Conservation (phyloP, 2,329 filamentous ascomycete species). For the Sarocladium oryzae region DNA sequence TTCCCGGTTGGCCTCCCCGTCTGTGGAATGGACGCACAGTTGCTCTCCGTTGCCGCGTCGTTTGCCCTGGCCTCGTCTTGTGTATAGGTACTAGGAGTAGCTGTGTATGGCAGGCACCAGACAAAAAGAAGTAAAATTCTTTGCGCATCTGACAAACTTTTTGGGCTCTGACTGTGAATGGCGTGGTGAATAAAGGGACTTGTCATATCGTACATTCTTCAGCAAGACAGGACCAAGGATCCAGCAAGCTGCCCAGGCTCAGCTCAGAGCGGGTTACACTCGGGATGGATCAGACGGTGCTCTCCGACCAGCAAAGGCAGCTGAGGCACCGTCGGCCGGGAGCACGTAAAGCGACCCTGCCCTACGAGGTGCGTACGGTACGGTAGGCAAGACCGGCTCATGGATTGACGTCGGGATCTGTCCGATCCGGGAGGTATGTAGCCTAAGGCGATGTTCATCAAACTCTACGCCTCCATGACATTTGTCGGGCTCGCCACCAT, state of each 20-base stretch:
- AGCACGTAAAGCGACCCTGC: too few relatives aligned
- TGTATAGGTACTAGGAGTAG: conserved; percentile 8
- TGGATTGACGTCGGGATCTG: too few relatives aligned
- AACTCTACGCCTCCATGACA: not conserved
- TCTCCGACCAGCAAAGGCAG: not conserved
- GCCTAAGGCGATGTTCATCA: not conserved
- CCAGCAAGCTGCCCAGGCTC: too few relatives aligned
- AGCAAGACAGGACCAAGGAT: not conserved
- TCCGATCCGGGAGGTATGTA: not conserved
- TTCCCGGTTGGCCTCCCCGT: too few relatives aligned
- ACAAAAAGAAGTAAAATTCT: conserved; percentile 8
- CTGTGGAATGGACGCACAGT: not conserved
- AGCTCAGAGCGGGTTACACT: too few relatives aligned
- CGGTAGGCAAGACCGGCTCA: too few relatives aligned
- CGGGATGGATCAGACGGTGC: too few relatives aligned
- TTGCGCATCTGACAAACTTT: not conserved
- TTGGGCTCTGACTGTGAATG: too few relatives aligned
- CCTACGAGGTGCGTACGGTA: too few relatives aligned
- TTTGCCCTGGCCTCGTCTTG: conserved; percentile 5
- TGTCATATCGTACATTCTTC: too few relatives aligned
- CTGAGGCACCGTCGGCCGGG: too few relatives aligned
- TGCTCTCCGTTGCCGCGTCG: not conserved
- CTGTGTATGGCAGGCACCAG: conserved; percentile 8
- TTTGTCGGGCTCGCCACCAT: not conserved
- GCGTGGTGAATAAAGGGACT: too few relatives aligned